Evolutionary conservation across 768 basidiomycete species (phyloP), one percentile per base, ranked within the genome.

Genomic region (Mycena vitilis): DNA sequence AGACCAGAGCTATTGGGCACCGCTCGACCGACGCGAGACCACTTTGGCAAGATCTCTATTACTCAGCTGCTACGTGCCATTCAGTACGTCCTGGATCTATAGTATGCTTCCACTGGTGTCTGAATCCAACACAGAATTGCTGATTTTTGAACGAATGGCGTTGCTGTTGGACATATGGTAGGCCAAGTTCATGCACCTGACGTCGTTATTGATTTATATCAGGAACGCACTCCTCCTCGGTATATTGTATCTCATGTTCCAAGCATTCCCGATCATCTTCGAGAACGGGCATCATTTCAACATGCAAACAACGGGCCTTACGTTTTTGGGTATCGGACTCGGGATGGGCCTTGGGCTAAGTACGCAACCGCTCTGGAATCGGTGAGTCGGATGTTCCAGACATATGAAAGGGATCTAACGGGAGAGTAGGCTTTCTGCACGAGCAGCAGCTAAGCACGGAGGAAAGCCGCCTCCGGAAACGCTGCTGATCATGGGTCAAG

Each of bases 91-190:
- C 15, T 38, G 40, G 38, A 38, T 56, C 20, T 54, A 30, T 23
- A 63, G 11, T 22, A 34, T 18, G 36, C 40, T 51, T 11, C 54
- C 23, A 8, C 5, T 60, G 44, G 68, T 59, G 44, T 63, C 23
- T 40, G 49, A 44, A 36, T 23, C 12, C n/a, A 30, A 40, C 62
- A 42, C 66, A 92, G 91, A 89, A 75, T 79, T 94, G 8, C 78
- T 93, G 6, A 48, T 87, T 0, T 86, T 82, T 56, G 92, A 96
- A 71, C 83, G 86, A n/a, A 95, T 95, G 92, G 90, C 91, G 0
- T 81, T 94, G 5, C 77, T 91, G 6, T 81, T 95, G 11, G 85
- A 93, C 75, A 76, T 86, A 16, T 95, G 93, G 94, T 91, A 74
- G 10, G 40, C 15, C 18, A 37, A 56, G 77, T 82, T 5, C 63